Base-by-base conservation (phyloP, 129 eudicot species). In the Flaveria robusta region DNA sequence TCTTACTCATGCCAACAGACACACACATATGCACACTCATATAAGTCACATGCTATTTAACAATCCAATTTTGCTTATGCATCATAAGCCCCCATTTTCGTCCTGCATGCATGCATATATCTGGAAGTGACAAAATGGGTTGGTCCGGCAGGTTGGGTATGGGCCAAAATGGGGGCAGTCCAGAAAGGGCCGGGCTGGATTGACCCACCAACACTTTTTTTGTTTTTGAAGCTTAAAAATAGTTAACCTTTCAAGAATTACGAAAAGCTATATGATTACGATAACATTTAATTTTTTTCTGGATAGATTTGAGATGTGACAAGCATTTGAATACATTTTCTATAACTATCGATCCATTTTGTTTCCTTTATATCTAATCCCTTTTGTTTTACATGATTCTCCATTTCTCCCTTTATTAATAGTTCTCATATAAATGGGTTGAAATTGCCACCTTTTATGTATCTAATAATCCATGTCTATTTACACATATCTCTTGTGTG, bases 161-260 rank as follows among this genome's bases (percentile, higher is more conserved):
- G 18, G 10, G 7, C 26, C 9, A n/a, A n/a, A n/a, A n/a, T n/a
- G n/a, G n/a, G n/a, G n/a, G n/a, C n/a, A n/a, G n/a, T n/a, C n/a
- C n/a, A n/a, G n/a, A n/a, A 18, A 55, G 18, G 10, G 7, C 26
- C 9, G 43, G 54, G 15, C 43, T 9, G 71, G 70, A 39, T 62
- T 74, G 79, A 15, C 34, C 49, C 59, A 47, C 78, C 24, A 23
- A n/a, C 79, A 10, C 3, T n/a, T 74, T 42, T 12, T 51, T 49
- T 29, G 3, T n/a, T 20, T 37, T 52, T 71, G 20, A 71, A 18
- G 19, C 56, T 37, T 24, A 60, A n/a, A n/a, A n/a, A n/a, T n/a
- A n/a, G n/a, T n/a, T n/a, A n/a, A n/a, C n/a, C n/a, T n/a, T n/a
- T n/a, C n/a, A n/a, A n/a, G n/a, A n/a, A n/a, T n/a, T n/a, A n/a